Conservation (phyloP, 176 grass and related monocot species). For the Oryza nivara region DNA sequence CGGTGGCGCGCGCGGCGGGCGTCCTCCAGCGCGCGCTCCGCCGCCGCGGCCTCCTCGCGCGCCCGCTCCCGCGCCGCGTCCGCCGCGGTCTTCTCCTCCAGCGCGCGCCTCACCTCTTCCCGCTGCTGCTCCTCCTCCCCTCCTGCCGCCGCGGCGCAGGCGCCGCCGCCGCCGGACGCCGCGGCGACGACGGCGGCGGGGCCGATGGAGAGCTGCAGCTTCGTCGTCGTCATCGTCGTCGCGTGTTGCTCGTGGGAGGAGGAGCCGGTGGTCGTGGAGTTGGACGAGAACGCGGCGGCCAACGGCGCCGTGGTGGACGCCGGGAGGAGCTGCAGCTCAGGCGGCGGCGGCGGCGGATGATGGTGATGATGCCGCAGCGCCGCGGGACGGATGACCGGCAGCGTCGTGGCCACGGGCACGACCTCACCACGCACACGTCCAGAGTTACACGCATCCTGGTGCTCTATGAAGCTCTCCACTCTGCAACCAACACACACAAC, state of each 20-base stretch:
- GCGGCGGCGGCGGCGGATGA: neutral
- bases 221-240: constrained; percentile 47
- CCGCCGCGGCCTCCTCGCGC: constrained; percentile 55
- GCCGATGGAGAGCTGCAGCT: constrained; percentile 79
- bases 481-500: constrained; percentile 38
- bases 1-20: constrained; percentile 61
- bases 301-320: constrained; percentile 5
- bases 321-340: constrained; percentile 84
- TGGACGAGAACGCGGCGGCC: neutral
- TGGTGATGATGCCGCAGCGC: neutral
- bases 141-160: neutral
- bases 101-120: constrained; percentile 43
- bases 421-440: constrained; percentile 53
- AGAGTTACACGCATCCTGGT: constrained; percentile 93
- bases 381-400: constrained; percentile 33
- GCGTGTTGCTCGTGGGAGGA: constrained; percentile 37
- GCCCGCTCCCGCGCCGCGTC: constrained; percentile 62
- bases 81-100: constrained; percentile 62
- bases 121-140: neutral
- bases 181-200: neutral
- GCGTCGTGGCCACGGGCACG: constrained; percentile 22
- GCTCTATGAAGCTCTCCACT: constrained; percentile 98
- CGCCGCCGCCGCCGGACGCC: neutral
- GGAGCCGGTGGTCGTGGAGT: neutral
- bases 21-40: constrained; percentile 69